phyloP scores from a whole-genome alignment of 257 asterid species.

The Cynanchum wilfordii region DNA sequence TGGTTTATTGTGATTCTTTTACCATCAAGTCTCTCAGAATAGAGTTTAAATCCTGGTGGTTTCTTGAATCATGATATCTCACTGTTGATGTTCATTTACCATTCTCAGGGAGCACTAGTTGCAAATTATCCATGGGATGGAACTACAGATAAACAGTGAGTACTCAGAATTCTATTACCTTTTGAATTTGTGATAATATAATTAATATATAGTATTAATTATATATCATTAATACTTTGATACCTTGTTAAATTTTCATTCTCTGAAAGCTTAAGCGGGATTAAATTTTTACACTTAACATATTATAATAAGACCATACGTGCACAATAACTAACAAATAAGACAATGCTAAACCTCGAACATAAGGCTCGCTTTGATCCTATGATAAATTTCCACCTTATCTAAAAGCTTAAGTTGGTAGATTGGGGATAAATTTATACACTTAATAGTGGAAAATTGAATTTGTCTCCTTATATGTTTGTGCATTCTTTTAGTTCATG shows the following conservation, averaged over 20 bases:
- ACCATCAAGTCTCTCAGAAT: not conserved
- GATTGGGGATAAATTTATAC: no score
- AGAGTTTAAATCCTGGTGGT: not conserved
- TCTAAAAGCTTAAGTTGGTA: no score
- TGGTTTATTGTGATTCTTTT: not conserved
- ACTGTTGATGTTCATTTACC: conserved; percentile 8
- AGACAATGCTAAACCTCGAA: no score
- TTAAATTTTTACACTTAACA: no score
- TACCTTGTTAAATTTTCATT: no score
- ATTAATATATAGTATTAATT: no score
- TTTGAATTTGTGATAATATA: conserved; percentile 2
- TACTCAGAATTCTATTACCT: not conserved
- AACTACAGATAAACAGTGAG: conserved; percentile 69
- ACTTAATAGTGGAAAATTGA: no score
- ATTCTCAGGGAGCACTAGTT: conserved; percentile 81
- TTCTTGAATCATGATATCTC: not conserved
- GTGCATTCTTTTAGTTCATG: not conserved
- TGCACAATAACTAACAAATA: no score
- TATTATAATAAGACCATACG: no score
- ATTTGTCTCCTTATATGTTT: not conserved
- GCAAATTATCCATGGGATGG: conserved; percentile 99
- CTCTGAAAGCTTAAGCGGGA: no score
- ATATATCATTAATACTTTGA: no score
- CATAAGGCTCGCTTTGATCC: no score
- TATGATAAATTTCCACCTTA: not conserved